phyloP scores from a whole-genome alignment of 371 early-diverging fungal species.

The Nematocida ausubeli region DNA sequence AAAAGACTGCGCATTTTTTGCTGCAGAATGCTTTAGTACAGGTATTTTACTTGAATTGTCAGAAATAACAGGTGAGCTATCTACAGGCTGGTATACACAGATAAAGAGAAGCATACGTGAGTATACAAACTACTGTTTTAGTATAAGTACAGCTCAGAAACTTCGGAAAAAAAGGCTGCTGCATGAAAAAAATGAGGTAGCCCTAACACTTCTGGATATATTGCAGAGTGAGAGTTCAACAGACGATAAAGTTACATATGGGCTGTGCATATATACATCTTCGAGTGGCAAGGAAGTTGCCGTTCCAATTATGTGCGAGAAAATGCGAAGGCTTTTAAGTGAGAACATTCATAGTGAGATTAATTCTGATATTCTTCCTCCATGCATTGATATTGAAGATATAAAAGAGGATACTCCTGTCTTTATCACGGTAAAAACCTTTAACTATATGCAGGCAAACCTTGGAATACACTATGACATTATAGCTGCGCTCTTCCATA shows the following conservation, averaged over 20 bases:
- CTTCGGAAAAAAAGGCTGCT: too few species aligned
- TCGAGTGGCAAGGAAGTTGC: not conserved
- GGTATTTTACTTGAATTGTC: not conserved
- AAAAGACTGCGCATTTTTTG: not conserved
- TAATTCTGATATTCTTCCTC: not conserved
- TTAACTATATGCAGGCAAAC: too few species aligned
- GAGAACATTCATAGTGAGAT: too few species aligned
- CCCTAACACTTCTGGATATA: not conserved
- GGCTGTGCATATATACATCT: not conserved
- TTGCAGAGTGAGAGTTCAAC: not conserved
- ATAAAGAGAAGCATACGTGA: not conserved
- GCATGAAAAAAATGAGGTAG: not conserved
- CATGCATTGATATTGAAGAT: not conserved
- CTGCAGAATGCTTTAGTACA: not conserved
- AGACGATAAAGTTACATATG: not conserved
- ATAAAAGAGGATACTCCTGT: not conserved
- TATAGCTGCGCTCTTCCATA: too few species aligned
- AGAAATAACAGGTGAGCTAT: not conserved
- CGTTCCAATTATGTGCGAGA: not conserved
- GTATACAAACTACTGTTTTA: too few species aligned
- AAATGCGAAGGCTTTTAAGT: not conserved
- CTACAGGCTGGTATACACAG: not conserved
- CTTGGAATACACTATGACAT: too few species aligned
- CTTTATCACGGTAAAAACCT: not conserved
- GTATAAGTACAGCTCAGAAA: too few species aligned